A percentile compares a stretch with the other conserved stretches of the same genome.
Evolutionary conservation across 305 asterid genomes (phyloP).

Genomic region (Caryopteris hybrid): DNA sequence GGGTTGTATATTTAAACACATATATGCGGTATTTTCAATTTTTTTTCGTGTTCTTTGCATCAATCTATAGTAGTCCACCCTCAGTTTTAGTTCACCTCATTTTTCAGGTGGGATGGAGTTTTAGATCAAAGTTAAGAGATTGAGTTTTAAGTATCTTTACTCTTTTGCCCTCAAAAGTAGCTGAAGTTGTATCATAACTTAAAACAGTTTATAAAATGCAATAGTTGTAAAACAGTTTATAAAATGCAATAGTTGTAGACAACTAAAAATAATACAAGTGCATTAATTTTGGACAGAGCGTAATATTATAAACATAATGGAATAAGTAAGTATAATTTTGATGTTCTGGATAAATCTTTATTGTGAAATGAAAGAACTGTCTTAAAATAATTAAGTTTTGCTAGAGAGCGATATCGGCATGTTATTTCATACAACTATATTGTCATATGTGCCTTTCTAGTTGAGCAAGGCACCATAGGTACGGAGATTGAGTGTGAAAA

Average conservation of each 20-base stretch:
- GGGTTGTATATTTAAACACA: background rate
- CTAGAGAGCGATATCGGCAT: background rate
- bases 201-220: slow-evolving; percentile 1
- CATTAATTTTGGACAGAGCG: background rate
- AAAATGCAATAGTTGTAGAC: background rate
- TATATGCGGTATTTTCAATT: background rate
- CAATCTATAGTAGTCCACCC: background rate
- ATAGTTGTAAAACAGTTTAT: no score
- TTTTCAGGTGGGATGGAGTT: background rate
- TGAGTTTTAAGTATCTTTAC: background rate
- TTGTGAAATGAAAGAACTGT: background rate
- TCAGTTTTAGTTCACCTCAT: background rate
- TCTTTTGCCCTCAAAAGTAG: background rate
- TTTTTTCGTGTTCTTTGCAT: background rate
- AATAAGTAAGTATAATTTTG: background rate
- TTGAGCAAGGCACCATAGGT: background rate
- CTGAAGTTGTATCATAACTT: background rate
- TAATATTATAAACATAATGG: background rate
- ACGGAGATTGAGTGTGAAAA: background rate
- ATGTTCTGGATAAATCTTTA: background rate
- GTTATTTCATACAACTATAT: background rate
- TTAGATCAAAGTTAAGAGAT: background rate
- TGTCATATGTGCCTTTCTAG: background rate
- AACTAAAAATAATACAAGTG: background rate
- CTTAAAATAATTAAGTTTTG: background rate